Evolutionary conservation across 1,284 basidiomycete species (phyloP), one percentile per base, ranked within the genome.

Genomic region (Cryptococcus floricola): DNA sequence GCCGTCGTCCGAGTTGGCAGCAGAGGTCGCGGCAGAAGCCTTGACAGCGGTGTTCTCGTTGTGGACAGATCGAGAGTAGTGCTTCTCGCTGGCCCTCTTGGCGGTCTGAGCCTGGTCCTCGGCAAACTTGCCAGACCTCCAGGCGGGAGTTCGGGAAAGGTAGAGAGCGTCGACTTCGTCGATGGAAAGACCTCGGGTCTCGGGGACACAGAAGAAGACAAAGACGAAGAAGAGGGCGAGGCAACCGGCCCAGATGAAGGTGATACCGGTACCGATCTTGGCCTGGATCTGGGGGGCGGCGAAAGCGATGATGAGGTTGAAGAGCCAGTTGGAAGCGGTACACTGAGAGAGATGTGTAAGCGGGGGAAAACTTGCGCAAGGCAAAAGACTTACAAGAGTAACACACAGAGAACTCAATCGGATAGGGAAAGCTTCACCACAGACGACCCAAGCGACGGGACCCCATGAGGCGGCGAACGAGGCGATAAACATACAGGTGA

Each of bases 401-500:
- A 78, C 77, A 57, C 77, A 78, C 53, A 71, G 66, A 31, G 66
- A 68, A 12, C 70, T 70, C 23, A 79, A 67, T 43, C 73, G 67
- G 57, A 74, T 72, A 37, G 76, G 76, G 76, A 79, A 79, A 42
- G 77, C 73, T 63, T 80, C 79, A 49, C 74, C 76, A 58, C 65
- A 68, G 39, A 73, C 71, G 54, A 75, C 74, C 73, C 69, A 70
- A 34, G 69, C 76, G 45, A 79, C 74, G 4, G 78, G 78, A 31
- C 78, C 79, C 75, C 77, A 80, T 48, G 74, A 74, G 13, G 73
- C 62, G 10, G 80, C 80, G 64, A 80, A 81, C 27, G 70, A 73
- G 27, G 77, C 77, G 58, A 81, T 71, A 69, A 80, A 81, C 63
- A 80, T 59, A 68, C 77, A 79, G 42, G 74, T 76, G 65, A 80